Evolutionary conservation across 1,284 basidiomycete species (phyloP), one percentile per base, ranked within the genome.

Genomic region (Melanopsichium pennsylvanicum): DNA sequence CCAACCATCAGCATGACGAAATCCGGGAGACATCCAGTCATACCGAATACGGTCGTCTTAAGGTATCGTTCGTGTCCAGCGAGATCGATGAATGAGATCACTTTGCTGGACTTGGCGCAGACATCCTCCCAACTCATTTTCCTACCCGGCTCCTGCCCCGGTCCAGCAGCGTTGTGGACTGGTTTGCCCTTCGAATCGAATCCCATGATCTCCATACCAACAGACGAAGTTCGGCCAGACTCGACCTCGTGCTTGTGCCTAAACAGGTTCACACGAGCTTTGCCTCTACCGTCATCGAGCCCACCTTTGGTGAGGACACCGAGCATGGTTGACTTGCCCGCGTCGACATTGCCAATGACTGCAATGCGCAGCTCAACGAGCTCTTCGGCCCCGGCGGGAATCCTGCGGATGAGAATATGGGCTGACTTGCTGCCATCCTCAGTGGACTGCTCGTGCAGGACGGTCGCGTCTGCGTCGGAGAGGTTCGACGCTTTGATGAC

Each of bases 231-330:
- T 48, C 96, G 84, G 2, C 96, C 95, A 10, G 90, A 93, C 83
- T 98, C 95, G 62, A 97, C 85, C 82, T 99, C 95, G 78, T 98
- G 95, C 81, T 97, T 97, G 82, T 99, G 96, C 39, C 95, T 85
- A 83, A 97, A 97, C 7, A 98, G 84, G 3, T 90, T 89, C 8
- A 97, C 90, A 44, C 95, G 90, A 1, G 95, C 94, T 56, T 89
- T 88, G 1, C 95, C 95, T 81, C 96, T 85, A 11, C 95, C 96
- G 81, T 99, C 95, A 75, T 99, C 95, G 52, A 98, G 84, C 2
- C 87, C 87, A 36, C 94, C 93, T 88, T 82, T 81, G 27, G 78
- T 84, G 44, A 83, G 73, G 10, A 93, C 91, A 40, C 94, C 95
- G 12, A 97, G 84, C 13, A 93, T 92, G 12, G 93, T 97, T 3